phyloP scores from a whole-genome alignment of 2,329 filamentous ascomycete species.

The Aspergillus melleus region DNA sequence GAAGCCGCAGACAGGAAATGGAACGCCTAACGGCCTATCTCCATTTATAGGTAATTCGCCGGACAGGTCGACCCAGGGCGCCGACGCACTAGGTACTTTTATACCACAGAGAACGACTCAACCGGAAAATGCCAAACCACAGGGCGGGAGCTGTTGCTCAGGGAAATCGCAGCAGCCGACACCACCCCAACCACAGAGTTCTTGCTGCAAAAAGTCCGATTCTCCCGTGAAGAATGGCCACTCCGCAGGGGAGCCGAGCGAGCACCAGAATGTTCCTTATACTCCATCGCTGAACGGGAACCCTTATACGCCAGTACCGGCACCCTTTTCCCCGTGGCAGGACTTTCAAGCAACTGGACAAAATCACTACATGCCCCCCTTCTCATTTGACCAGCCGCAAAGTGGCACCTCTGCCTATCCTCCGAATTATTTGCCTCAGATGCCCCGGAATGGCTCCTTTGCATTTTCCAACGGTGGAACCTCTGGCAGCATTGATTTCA shows the following conservation, averaged over 20 bases:
- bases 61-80: not conserved
- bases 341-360: conserved; percentile 17
- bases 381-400: conserved; percentile 13
- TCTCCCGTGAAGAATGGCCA: not conserved
- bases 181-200: conserved; percentile 16
- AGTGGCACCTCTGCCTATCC: conserved; percentile 14
- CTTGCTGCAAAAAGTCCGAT: conserved; percentile 31
- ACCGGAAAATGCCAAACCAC: not conserved
- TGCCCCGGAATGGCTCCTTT: conserved; percentile 11
- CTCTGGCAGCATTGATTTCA: conserved; percentile 17
- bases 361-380: conserved; percentile 17
- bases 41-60: conserved; percentile 12
- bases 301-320: conserved; percentile 16
- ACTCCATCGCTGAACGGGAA: conserved; percentile 12
- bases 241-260: not conserved
- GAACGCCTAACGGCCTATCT: conserved; percentile 7
- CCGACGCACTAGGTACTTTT: not conserved
- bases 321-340: conserved; percentile 25
- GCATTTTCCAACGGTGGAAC: conserved; percentile 14
- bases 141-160: conserved; percentile 28
- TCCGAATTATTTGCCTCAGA: conserved; percentile 17
- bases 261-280: conserved; percentile 4
- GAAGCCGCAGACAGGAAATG: conserved; percentile 23
- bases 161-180: conserved; percentile 17
- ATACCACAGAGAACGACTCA: not conserved